These are phyloP conservation scores for Amphibolis antarctica DNA, from an alignment of 106 monocot genomes.

Conservation along the genomic window DNA sequence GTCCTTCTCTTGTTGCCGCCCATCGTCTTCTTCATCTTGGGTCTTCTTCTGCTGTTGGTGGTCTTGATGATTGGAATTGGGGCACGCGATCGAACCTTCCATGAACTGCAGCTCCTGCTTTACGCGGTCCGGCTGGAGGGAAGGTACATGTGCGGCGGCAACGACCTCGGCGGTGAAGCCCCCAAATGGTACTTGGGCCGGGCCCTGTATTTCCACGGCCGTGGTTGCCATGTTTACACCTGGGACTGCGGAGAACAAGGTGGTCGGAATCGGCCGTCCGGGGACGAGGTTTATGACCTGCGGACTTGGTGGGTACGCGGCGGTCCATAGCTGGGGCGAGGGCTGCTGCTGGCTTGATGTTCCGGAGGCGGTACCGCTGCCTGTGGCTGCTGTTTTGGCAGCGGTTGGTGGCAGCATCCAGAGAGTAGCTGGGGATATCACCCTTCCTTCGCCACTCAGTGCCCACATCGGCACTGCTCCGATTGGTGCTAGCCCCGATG, in stretches of 20 bases:
- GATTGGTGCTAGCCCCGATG: conserved; percentile 15
- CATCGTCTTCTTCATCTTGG: no score
- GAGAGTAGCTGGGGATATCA: conserved; percentile 13
- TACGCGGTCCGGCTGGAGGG: not conserved
- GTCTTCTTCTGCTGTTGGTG: no score
- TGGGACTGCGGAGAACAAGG: conserved; percentile 15
- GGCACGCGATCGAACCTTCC: not conserved
- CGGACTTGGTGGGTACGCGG: conserved; percentile 9
- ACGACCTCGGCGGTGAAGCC: conserved; percentile 12
- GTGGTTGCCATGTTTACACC: conserved; percentile 7
- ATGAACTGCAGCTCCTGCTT: conserved; percentile 15
- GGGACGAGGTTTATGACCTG: conserved; percentile 15
- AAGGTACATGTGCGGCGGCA: not conserved
- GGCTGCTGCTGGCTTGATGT: conserved; percentile 1
- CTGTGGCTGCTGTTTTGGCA: not conserved
- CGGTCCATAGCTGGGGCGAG: conserved; percentile 14
- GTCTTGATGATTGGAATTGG: not conserved
- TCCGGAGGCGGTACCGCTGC: not conserved
- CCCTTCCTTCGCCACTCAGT: conserved; percentile 3
- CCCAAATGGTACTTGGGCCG: not conserved
- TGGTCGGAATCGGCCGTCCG: conserved; percentile 6
- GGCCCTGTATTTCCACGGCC: conserved; percentile 6
- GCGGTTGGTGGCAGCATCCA: conserved; percentile 15
- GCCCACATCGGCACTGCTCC: conserved; percentile 18
- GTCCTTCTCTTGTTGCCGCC: no score